These are phyloP conservation scores for Coprinellus micaceus DNA, from an alignment of 768 basidiomycete genomes.

Conservation along the genomic window DNA sequence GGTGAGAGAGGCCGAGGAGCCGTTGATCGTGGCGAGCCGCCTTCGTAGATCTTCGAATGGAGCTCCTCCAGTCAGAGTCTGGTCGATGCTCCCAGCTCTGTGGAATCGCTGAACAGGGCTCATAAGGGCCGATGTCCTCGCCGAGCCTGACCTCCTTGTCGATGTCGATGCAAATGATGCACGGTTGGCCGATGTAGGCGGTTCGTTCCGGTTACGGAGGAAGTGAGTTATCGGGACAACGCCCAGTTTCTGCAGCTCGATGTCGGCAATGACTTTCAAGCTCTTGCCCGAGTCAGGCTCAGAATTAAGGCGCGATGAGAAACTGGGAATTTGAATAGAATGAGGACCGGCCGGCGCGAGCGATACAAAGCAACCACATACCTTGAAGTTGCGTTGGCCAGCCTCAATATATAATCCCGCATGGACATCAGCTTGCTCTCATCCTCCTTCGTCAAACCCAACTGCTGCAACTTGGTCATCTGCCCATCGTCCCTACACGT, in stretches of 20 bases:
- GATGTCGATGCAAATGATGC: slow-evolving; percentile 30
- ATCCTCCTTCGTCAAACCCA: slow-evolving; percentile 81
- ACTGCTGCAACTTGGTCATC: slow-evolving; percentile 72
- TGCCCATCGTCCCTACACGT: slow-evolving; percentile 79
- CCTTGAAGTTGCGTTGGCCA: slow-evolving; percentile 79
- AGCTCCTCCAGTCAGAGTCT: slow-evolving; percentile 38
- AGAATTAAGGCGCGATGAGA: slow-evolving; percentile 57
- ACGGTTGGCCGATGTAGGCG: slow-evolving; percentile 42
- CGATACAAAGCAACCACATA: slow-evolving; percentile 26
- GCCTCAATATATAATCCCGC: slow-evolving; percentile 83
- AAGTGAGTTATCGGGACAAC: slow-evolving; percentile 92
- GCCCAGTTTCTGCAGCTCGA: slow-evolving; percentile 83
- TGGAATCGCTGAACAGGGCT: slow-evolving; percentile 46
- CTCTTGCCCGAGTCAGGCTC: slow-evolving; percentile 63
- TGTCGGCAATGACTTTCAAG: slow-evolving; percentile 59
- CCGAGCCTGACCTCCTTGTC: slow-evolving; percentile 37
- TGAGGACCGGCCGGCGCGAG: too few relatives aligned
- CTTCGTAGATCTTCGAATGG: slow-evolving; percentile 79
- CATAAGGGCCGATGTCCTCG: slow-evolving; percentile 28
- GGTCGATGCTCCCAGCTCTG: slow-evolving; percentile 47
- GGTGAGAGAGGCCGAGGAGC: slow-evolving; percentile 62
- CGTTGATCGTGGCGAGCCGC: slow-evolving; percentile 70
- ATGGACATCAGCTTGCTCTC: slow-evolving; percentile 86
- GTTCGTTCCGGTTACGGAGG: slow-evolving; percentile 43
- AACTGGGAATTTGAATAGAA: slow-evolving; percentile 40